Percentiles rank a stretch among this genome's conserved stretches.
Conservation (phyloP, 2,329 filamentous ascomycete species). For the Emergomyces orientalis region DNA sequence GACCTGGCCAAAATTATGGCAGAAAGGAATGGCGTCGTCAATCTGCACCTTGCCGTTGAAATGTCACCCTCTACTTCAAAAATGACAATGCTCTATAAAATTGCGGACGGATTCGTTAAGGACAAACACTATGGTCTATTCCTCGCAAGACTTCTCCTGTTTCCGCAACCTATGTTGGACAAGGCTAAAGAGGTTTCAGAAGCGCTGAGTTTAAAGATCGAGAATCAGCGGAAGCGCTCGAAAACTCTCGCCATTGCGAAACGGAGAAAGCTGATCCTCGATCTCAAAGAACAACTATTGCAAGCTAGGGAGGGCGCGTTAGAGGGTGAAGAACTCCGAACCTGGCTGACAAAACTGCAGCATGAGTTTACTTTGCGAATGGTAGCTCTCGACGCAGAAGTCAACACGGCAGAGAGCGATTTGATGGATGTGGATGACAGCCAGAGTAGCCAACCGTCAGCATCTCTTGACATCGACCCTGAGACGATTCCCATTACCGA, state of each 20-base stretch:
- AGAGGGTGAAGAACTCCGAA: constrained; percentile 52
- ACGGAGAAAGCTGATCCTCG: constrained; percentile 64
- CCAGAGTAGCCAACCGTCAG: not conserved
- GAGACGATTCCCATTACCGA: not conserved
- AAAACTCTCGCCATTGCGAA: constrained; percentile 50
- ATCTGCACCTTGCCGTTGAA: constrained; percentile 69
- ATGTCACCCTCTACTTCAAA: constrained; percentile 48
- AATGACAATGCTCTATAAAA: constrained; percentile 82
- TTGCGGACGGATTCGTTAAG: constrained; percentile 60
- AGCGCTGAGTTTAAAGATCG: constrained; percentile 49
- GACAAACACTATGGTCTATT: constrained; percentile 76
- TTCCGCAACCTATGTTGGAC: constrained; percentile 59
- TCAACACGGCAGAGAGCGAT: constrained; percentile 11
- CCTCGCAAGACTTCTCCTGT: constrained; percentile 63
- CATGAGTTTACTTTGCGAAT: constrained; percentile 65
- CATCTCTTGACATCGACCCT: constrained; percentile 4
- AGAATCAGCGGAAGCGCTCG: constrained; percentile 51
- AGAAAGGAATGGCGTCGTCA: constrained; percentile 69
- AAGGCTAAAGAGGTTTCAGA: constrained; percentile 58
- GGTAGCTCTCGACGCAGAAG: constrained; percentile 46
- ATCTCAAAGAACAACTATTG: constrained; percentile 60
- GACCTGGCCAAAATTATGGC: constrained; percentile 69
- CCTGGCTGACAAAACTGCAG: constrained; percentile 59
- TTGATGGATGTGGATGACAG: constrained; percentile 5
- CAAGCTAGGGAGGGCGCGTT: constrained; percentile 59